Evolutionary conservation across 768 basidiomycete genomes (phyloP), one percentile per base, ranked within the genome.

Genomic region (Mycena amicta): DNA sequence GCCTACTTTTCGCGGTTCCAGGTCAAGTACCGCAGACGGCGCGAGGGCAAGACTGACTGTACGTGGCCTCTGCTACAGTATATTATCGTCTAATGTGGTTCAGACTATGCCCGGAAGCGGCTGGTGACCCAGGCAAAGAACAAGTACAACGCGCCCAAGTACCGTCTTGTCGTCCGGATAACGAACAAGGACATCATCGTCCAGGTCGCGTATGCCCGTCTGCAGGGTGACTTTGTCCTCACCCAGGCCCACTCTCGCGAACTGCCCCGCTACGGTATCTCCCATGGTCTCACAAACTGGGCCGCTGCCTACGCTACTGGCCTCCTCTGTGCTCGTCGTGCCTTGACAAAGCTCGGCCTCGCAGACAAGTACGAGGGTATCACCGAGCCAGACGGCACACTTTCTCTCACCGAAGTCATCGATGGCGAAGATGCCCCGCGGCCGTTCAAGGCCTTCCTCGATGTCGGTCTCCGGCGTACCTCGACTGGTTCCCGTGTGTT

Each of bases 11-110:
- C 95, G 62, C 88, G 95, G 63, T 97, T 90, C 84, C 94, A 97
- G 82, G 95, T 98, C 70, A 98, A 98, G 82, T 97, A 97, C 79
- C 92, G 96, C 73, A 83, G 97, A 71, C 83, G 97, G 66, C 88
- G 95, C 74, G 97, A 99, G 80, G 97, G 97, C 60, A 98, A 96
- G 83, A 99, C 97, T 61, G 97, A 99, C 73, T 99, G 92, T 93
- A 60, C 68, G 87, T 75, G 33, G 33, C 25, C 18, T 49, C 15
- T 57, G 51, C 16, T 52, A n/a, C n/a, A n/a, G n/a, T n/a, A n/a
- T n/a, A n/a, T n/a, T n/a, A n/a, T n/a, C n/a, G n/a, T 68, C 27
- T 63, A 30, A 60, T 11, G n/a, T 53, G 33, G 53, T 29, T 11
- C 64, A 94, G 92, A 98, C 85, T 98, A 98, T 69, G 97, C 97